Conservation (phyloP, 2,329 filamentous ascomycete genomes). For the Xylaria sp. region DNA sequence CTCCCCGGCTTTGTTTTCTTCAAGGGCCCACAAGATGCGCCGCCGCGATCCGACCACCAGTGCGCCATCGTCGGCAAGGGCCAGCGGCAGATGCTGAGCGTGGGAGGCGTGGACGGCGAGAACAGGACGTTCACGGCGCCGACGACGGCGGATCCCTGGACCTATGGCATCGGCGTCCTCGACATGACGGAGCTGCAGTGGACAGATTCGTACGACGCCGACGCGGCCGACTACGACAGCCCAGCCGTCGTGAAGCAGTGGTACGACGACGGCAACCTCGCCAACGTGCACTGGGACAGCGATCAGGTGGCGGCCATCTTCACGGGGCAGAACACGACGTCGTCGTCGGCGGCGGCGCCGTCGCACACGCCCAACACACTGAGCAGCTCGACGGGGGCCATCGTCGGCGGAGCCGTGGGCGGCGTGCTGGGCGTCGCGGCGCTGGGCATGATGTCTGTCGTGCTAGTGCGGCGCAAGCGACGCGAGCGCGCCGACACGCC, state of each 20-base stretch:
- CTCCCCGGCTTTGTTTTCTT: slow-evolving; percentile 55
- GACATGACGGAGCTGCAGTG: slow-evolving; percentile 54
- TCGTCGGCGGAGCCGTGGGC: slow-evolving; percentile 46
- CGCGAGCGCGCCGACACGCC: slow-evolving; percentile 22
- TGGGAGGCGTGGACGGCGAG: slow-evolving; percentile 51
- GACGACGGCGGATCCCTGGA: slow-evolving; percentile 50
- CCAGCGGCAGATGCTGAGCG: slow-evolving; percentile 54
- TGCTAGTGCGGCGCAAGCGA: slow-evolving; percentile 33
- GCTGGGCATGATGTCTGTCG: slow-evolving; percentile 30
- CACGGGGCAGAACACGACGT: slow-evolving; percentile 19
- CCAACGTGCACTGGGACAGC: slow-evolving; percentile 45
- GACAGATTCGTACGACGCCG: slow-evolving; percentile 50
- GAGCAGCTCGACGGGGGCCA: slow-evolving; percentile 33
- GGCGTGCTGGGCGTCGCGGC: slow-evolving; percentile 37
- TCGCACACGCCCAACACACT: background rate
- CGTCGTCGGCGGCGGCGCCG: slow-evolving; percentile 4
- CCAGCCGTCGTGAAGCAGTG: slow-evolving; percentile 50
- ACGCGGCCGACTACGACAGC: slow-evolving; percentile 51
- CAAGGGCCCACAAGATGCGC: slow-evolving; percentile 43
- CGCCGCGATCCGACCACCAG: slow-evolving; percentile 48
- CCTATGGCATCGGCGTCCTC: slow-evolving; percentile 54
- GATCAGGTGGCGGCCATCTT: slow-evolving; percentile 45
- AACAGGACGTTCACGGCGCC: slow-evolving; percentile 40
- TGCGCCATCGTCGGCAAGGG: slow-evolving; percentile 53
- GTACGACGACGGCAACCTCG: slow-evolving; percentile 49